Conservation (phyloP, 2,329 filamentous ascomycete genomes). For the Ceratocystis cacaofunesta region DNA sequence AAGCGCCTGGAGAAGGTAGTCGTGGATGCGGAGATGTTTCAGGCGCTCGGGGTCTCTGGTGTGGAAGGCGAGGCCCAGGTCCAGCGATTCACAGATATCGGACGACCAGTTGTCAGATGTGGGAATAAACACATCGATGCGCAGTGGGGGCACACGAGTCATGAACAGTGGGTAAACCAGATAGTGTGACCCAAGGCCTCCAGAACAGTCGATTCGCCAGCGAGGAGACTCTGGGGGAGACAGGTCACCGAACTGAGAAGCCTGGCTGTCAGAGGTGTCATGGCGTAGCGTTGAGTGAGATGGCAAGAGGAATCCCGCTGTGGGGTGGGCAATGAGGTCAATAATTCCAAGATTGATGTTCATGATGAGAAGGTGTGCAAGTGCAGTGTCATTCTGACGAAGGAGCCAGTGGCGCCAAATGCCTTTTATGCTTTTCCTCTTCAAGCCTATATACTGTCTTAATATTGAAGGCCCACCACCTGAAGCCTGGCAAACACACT, state of each 20-base stretch:
- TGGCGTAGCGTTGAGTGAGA: not conserved
- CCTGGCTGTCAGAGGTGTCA: too few relatives aligned
- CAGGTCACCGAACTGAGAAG: conserved; percentile 38
- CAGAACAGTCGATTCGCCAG: conserved; percentile 46
- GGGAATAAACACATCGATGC: conserved; percentile 44
- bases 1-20: conserved; percentile 39
- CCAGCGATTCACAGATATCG: conserved; percentile 32
- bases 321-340: conserved; percentile 43
- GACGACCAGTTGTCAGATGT: conserved; percentile 31
- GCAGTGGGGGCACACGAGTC: conserved; percentile 31
- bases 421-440: too few relatives aligned
- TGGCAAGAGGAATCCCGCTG: conserved; percentile 32
- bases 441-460: too few relatives aligned
- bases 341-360: conserved; percentile 39
- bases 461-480: too few relatives aligned
- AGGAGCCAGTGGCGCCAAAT: too few relatives aligned
- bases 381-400: not conserved
- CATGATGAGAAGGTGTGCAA: conserved; percentile 27
- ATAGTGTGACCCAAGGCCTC: conserved; percentile 42
- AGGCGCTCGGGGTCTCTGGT: conserved; percentile 36
- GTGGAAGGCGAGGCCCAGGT: conserved; percentile 39
- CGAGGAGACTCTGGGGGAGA: conserved; percentile 29
- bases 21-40: conserved; percentile 35
- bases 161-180: conserved; percentile 41
- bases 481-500: too few relatives aligned